phyloP scores from a whole-genome alignment of 73 alveolate genomes.

The Stentor coeruleus region DNA sequence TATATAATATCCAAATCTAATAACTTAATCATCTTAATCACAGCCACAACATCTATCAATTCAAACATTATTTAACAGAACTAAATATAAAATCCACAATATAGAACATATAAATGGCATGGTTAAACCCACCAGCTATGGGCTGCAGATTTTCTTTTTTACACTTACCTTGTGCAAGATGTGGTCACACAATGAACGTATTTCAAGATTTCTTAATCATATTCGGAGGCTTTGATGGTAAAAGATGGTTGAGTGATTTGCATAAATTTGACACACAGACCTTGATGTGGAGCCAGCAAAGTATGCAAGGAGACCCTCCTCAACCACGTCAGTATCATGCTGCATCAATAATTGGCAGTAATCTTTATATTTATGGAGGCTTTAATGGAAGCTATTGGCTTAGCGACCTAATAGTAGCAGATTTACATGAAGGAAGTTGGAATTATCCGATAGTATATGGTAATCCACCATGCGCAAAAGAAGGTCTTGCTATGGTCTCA shows the following conservation, averaged over 20 bases:
- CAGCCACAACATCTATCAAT: no score
- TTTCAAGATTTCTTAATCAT: background rate
- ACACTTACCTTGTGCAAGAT: slow-evolving; percentile 25
- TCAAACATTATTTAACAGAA: no score
- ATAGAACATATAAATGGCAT: slow-evolving; percentile 19
- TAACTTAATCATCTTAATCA: no score
- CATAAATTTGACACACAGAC: background rate
- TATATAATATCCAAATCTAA: no score
- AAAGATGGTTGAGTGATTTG: slow-evolving; percentile 7
- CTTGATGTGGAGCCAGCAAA: slow-evolving; percentile 15
- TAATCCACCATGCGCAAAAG: slow-evolving; percentile 49
- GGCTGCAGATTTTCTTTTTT: slow-evolving; percentile 17
- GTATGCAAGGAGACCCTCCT: slow-evolving; percentile 42
- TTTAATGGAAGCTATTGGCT: slow-evolving; percentile 64
- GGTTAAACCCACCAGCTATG: slow-evolving; percentile 23
- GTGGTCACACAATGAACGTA: background rate
- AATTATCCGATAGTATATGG: slow-evolving; percentile 49
- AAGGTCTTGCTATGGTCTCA: slow-evolving; percentile 49
- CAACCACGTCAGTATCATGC: slow-evolving; percentile 60
- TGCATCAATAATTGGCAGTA: slow-evolving; percentile 49
- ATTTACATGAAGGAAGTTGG: slow-evolving; percentile 41
- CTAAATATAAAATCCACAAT: no score
- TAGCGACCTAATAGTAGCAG: slow-evolving; percentile 42
- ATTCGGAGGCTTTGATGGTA: slow-evolving; percentile 22
- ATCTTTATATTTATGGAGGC: slow-evolving; percentile 65